Evolutionary conservation across 1,284 basidiomycete species (phyloP), one percentile per base, ranked within the genome.

Genomic region (Ganoderma sinense): DNA sequence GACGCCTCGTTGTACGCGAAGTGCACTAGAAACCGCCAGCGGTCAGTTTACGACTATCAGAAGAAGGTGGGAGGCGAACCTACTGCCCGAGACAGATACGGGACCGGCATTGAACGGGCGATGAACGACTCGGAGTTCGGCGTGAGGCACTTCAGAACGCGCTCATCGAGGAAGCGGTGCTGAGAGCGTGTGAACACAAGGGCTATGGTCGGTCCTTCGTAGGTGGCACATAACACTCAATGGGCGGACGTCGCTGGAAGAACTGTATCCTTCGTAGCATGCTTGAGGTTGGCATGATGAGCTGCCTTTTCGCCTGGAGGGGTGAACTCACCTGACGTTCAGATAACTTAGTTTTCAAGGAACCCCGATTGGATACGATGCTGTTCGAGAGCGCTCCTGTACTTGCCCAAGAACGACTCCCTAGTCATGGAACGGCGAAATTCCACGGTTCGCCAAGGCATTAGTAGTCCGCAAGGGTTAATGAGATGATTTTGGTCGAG

Each of bases 1-100:
- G 90, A 91, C 74, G 86, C 85, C 74, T 91, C 89, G 76, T 91
- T 90, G 77, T 91, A 91, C 3, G 91, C 91, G 76, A 91, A 91
- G 86, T 91, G 67, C n/a, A 20, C 23, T 8, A 26, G 40, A 26
- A 2, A 20, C 40, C 18, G 39, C 23, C 39, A 18, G 31, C 31
- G 23, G 26, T 39, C 56, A 13, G 8, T n/a, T 11, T 1, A 36
- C 36, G 6, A 10, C 36, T 36, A 36, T 36, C 36, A 36, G 6
- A 36, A 13, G 56, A n/a, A 5, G 18, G 7, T 23, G 14, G 8
- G 33, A n/a, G 36, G 23, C 69, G 41, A 40, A 80, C 84, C 77
- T 85, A 84, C 72, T 86, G 84, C 2, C 85, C 85, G 43, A 85
- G 78, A 68, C 84, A 86, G 67, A 86, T 85, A 4, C 86, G 81